Conservation (phyloP, 2,329 filamentous ascomycete species). For the Monosporascus cannonballus region DNA sequence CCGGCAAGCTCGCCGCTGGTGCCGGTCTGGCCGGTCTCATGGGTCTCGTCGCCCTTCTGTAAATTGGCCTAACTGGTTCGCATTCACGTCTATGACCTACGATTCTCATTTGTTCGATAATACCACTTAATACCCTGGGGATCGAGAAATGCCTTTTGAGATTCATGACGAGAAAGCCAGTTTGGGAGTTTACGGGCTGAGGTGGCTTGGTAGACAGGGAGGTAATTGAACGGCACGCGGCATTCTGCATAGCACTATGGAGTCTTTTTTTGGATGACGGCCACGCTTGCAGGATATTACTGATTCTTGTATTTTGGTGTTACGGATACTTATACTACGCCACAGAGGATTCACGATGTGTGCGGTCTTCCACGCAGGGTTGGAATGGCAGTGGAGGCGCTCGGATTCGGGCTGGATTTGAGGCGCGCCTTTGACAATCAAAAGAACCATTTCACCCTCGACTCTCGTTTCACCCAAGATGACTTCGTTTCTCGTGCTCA, state of each 20-base stretch:
- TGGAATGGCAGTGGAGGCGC: conserved; percentile 13
- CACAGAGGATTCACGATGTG: conserved; percentile 31
- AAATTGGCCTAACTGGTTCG: conserved; percentile 35
- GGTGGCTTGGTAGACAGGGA: conserved; percentile 25
- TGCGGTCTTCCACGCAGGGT: conserved; percentile 23
- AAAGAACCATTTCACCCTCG: conserved; percentile 4
- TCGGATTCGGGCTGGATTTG: conserved; percentile 6
- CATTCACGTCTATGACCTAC: conserved; percentile 30
- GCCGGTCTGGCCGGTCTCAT: conserved; percentile 56
- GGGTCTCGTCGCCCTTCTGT: conserved; percentile 54
- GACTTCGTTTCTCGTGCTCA: conserved; percentile 15
- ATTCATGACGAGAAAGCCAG: conserved; percentile 33
- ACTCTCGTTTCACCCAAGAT: conserved; percentile 12
- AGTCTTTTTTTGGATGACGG: conserved; percentile 23
- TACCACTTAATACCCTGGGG: conserved; percentile 29
- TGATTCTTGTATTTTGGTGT: conserved; percentile 38
- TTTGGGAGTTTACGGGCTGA: conserved; percentile 22
- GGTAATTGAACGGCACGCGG: conserved; percentile 19
- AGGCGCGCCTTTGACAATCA: conserved; percentile 2
- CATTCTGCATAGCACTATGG: conserved; percentile 32
- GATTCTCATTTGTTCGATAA: conserved; percentile 36
- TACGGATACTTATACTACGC: conserved; percentile 21
- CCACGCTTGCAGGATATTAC: conserved; percentile 28
- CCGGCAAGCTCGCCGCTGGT: conserved; percentile 49
- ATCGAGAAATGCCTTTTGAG: conserved; percentile 27